Conservation (phyloP, 1,284 basidiomycete genomes). For the Malassezia sp. region DNA sequence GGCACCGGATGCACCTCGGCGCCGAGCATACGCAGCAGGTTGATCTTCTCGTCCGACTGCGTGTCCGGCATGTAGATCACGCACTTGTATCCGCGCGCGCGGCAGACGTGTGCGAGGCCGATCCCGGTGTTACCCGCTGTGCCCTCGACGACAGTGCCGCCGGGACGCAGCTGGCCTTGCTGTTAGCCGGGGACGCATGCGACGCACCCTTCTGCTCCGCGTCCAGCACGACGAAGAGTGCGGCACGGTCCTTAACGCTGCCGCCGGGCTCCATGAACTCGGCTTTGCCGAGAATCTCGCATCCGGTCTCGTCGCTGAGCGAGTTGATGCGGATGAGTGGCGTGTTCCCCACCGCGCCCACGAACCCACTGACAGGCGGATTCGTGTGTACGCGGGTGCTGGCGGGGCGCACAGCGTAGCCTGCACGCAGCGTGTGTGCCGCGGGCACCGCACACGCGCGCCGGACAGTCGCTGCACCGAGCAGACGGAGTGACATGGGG, state of each 20-base stretch:
- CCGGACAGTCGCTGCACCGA: no score
- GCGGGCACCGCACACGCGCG: no score
- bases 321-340: conserved; percentile 58
- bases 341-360: conserved; percentile 83
- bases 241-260: conserved; percentile 94
- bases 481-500: no score
- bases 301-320: conserved; percentile 79
- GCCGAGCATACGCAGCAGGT: conserved; percentile 88
- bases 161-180: conserved; percentile 61
- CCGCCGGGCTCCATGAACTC: conserved; percentile 99
- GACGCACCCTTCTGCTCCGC: conserved; percentile 74
- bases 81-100: conserved; percentile 84
- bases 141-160: conserved; percentile 91
- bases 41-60: conserved; percentile 90
- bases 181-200: background rate
- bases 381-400: background rate
- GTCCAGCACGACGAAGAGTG: conserved; percentile 74
- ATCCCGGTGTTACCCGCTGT: conserved; percentile 99
- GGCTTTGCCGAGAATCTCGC: conserved; percentile 80
- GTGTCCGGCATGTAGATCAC: conserved; percentile 99
- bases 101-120: conserved; percentile 81
- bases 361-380: conserved; percentile 60
- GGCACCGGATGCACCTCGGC: conserved; percentile 92
- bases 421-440: no score
- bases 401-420: background rate